A percentile compares a stretch with the other conserved stretches of the same genome.
phyloP scores from a whole-genome alignment of 2,329 filamentous ascomycete genomes.

The Colletotrichum sp. region DNA sequence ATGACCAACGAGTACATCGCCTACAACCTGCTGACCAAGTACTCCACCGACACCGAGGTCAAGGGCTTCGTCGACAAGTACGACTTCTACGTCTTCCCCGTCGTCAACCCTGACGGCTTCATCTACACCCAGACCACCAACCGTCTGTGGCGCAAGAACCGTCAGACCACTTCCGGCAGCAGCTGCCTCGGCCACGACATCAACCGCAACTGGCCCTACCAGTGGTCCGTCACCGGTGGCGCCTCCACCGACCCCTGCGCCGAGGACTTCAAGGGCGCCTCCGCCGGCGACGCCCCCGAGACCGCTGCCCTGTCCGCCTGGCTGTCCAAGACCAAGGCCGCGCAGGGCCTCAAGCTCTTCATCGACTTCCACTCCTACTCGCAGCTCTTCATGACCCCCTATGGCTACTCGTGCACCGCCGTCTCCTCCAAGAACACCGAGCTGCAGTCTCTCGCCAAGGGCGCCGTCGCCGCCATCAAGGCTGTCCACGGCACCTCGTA shows the following conservation, averaged over 20 bases:
- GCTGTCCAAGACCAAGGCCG: conserved; percentile 26
- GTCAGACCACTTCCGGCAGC: conserved; percentile 37
- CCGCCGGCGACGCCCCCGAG: conserved; percentile 48
- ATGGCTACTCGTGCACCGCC: conserved; percentile 63
- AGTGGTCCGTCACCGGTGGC: conserved; percentile 48
- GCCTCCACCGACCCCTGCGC: conserved; percentile 49
- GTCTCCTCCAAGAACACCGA: conserved; percentile 50
- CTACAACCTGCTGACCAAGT: conserved; percentile 45
- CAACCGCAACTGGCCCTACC: conserved; percentile 58
- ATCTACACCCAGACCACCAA: conserved; percentile 56
- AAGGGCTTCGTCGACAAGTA: conserved; percentile 55
- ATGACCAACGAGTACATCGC: conserved; percentile 50
- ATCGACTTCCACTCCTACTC: conserved; percentile 65
- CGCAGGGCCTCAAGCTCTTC: conserved; percentile 56
- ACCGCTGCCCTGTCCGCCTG: conserved; percentile 44
- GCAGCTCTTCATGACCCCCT: conserved; percentile 57
- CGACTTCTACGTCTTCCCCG: conserved; percentile 64
- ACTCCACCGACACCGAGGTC: conserved; percentile 32
- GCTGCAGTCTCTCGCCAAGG: conserved; percentile 53
- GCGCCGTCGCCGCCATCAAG: conserved; percentile 55
- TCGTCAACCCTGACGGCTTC: conserved; percentile 63
- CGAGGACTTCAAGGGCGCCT: conserved; percentile 43
- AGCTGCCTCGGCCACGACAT: conserved; percentile 50
- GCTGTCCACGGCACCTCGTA: conserved; percentile 44
- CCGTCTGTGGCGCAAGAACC: conserved; percentile 60